Base-by-base conservation (phyloP, 192 early-diverging fungal genomes). In the Neocallimastix lanati region DNA sequence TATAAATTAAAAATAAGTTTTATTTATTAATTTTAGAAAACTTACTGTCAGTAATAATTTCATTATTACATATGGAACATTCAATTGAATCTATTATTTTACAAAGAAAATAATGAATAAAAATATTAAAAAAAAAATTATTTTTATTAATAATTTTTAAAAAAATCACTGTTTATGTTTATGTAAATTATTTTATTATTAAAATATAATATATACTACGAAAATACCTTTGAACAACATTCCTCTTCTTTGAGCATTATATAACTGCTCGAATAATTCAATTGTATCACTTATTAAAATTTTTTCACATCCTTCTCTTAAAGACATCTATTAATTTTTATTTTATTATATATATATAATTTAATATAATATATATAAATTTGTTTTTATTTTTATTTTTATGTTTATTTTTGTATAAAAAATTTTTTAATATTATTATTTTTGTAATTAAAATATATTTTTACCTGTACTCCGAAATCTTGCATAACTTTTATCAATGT, bases 221-320 rank as follows among this genome's bases (percentile, higher is more conserved):
- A n/a, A n/a, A n/a, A n/a, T 33, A 84, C 86, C 83, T 79, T 86
- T 85, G 76, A 90, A 87, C 21, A 84, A 83, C 29, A 93, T 87
- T 18, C 89, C 93, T 29, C 90, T 88, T 77, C 91, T 91, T 82
- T 93, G 92, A 36, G 90, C 83, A 25, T 85, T 83, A 21, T 91
- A 89, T 79, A 94, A 84, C 18, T 88, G 88, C 77, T 92, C 89
- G 0, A 94, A 89, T 77, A 98, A 86, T 30, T 90, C 88, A 28
- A 94, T 89, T 78, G 94, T 94, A 82, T 98, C 98, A 79, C 88
- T 92, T 11, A 94, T 89, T 77, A 98, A 83, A 76, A 99, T 96
- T 78, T 93, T 95, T 79, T 93, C 89, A 84, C 95, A 97, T 1
- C 96, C 96, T 83, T 95, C 91, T 30, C 93, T 88, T 29, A 99